A percentile compares a stretch with the other conserved stretches of the same genome.
phyloP scores from a whole-genome alignment of 2,329 filamentous ascomycete species.

The Calonectria crousiana region DNA sequence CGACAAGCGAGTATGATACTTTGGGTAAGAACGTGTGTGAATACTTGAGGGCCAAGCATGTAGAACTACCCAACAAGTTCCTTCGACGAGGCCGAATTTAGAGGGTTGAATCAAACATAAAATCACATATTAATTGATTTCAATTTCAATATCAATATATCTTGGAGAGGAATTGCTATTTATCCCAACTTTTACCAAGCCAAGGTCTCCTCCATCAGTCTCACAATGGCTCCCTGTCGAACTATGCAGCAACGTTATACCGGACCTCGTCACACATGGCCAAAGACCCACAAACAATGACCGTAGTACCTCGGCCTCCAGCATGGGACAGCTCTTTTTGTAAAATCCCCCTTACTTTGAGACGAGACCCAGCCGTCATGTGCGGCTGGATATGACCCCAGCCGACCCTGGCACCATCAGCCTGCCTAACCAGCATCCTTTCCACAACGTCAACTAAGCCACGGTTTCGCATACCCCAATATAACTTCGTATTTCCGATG shows the following conservation, averaged over 20 bases:
- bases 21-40: conserved; percentile 58
- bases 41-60: conserved; percentile 55
- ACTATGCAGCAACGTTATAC: conserved; percentile 38
- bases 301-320: conserved; percentile 40
- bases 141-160: conserved; percentile 1
- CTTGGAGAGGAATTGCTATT: neutral
- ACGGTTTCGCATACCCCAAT: conserved; percentile 44
- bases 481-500: conserved; percentile 44
- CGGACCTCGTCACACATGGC: conserved; percentile 48
- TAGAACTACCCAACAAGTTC: conserved; percentile 57
- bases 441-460: conserved; percentile 44
- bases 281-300: conserved; percentile 46
- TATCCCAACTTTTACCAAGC: neutral
- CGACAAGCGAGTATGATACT: conserved; percentile 54
- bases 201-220: conserved; percentile 41
- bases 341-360: conserved; percentile 43
- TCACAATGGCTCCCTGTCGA: conserved; percentile 40
- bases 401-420: conserved; percentile 6
- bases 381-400: conserved; percentile 47
- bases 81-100: conserved; percentile 50
- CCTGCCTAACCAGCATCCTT: conserved; percentile 35
- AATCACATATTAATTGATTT: neutral
- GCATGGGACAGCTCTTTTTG: conserved; percentile 37
- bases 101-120: neutral
- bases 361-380: conserved; percentile 44